Evolutionary conservation across 1,284 basidiomycete species (phyloP), one percentile per base, ranked within the genome.

Genomic region (Caloboletus firmus): DNA sequence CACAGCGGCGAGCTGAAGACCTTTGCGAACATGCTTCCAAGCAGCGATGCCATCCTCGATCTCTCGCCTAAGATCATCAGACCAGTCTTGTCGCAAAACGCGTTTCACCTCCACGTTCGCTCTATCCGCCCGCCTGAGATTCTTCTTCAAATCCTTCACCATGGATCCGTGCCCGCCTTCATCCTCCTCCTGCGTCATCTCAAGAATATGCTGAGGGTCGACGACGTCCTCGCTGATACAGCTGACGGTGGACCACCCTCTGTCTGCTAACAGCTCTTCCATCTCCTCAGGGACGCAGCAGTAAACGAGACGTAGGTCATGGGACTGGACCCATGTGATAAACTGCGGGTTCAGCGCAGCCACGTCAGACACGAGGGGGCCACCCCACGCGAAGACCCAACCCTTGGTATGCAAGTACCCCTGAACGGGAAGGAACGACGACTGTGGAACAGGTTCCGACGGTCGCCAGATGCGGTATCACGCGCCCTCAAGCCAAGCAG

Each of bases 81-180:
- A 68, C 75, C 72, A 76, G 9, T 67, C 63, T 6, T 63, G 59
- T 17, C 22, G 45, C 15, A 54, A 57, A n/a, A 76, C 58, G 54
- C 72, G 73, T 11, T 61, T 60, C 4, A 77, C 67, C 18, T 65
- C 49, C 5, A 80, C 71, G 37, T 72, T 59, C 11, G 67, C 72
- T 49, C 66, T 74, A 58, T 76, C 69, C 2, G 78, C 76, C 9
- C 73, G 63, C 22, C 72, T 63, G 17, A 79, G 59, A 46, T 78
- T 81, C 66, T 79, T 78, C 64, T 76, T 78, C 52, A 79, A 52
- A 52, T 76, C 77, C 53, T 76, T 79, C 45, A 77, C 69, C 50
- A 68, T 65, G 18, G 69, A 60, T 0, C 63, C 59, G 34, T 69
- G 56, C 2, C 70, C 72, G 5, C 73, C 73, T 49, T 69, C 65